phyloP scores from a whole-genome alignment of 108 stramenopile genomes.

The Nannochloropsis salina region DNA sequence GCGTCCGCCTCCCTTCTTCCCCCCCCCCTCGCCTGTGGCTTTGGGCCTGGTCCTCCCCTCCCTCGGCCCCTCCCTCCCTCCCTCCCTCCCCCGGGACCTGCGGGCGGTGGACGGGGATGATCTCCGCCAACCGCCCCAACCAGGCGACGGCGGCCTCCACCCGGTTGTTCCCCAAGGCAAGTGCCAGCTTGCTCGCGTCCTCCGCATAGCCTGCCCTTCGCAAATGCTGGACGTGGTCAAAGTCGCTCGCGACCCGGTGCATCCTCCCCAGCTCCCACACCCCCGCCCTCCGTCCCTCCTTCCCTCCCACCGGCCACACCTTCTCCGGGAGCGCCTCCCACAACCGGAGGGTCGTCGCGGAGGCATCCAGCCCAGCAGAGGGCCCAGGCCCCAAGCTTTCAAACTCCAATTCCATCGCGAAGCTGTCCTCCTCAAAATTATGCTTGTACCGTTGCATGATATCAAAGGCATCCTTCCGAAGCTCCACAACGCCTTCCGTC shows the following conservation, averaged over 20 bases:
- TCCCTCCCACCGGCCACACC: neutral
- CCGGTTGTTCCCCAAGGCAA: neutral
- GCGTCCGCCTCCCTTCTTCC: neutral
- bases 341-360: too few species aligned
- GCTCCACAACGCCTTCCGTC: conserved; percentile 59
- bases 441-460: conserved; percentile 69
- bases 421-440: conserved; percentile 70
- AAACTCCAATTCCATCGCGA: conserved; percentile 63
- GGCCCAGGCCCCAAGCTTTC: conserved; percentile 24
- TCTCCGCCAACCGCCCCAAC: neutral
- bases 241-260: neutral
- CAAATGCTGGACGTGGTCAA: neutral
- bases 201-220: neutral
- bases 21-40: neutral
- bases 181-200: neutral
- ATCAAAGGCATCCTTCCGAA: conserved; percentile 58
- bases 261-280: neutral
- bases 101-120: neutral
- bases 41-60: neutral
- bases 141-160: neutral
- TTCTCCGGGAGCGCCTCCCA: neutral
- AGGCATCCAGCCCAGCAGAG: too few species aligned
- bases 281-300: neutral
- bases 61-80: neutral
- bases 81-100: neutral